Evolutionary conservation across 768 basidiomycete genomes (phyloP).

Genomic region (Calocybe indica): DNA sequence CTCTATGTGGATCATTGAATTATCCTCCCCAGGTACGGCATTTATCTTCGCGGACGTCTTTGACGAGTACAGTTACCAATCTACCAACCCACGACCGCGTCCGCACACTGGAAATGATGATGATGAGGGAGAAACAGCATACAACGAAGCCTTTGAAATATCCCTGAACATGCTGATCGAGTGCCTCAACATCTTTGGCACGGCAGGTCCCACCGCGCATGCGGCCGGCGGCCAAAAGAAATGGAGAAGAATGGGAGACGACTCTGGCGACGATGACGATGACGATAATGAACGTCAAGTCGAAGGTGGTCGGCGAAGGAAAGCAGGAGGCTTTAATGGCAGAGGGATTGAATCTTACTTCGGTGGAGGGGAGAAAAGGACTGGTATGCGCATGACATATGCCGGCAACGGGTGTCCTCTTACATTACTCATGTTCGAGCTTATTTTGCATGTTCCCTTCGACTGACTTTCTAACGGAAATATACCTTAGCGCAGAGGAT

Average conservation of each 20-base stretch:
- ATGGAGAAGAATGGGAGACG: conserved; percentile 44
- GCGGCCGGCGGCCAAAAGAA: conserved; percentile 33
- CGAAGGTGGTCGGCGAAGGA: conserved; percentile 26
- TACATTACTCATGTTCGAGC: conserved; percentile 67
- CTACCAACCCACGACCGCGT: conserved; percentile 16
- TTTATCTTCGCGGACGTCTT: conserved; percentile 78
- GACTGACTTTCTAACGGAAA: background rate
- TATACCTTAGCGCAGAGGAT: conserved; percentile 58
- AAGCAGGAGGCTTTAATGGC: conserved; percentile 10
- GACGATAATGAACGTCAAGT: conserved; percentile 17
- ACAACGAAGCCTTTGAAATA: conserved; percentile 66
- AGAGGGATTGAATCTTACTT: conserved; percentile 56
- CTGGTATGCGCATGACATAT: conserved; percentile 85
- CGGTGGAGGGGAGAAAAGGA: conserved; percentile 53
- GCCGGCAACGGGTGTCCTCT: conserved; percentile 73
- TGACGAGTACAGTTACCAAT: conserved; percentile 63
- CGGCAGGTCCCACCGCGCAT: conserved; percentile 43
- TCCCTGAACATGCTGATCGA: conserved; percentile 81
- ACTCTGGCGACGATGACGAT: conserved; percentile 36
- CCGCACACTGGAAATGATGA: no score
- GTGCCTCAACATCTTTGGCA: conserved; percentile 91
- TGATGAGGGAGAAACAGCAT: conserved; percentile 16
- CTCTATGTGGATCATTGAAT: background rate
- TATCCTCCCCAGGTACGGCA: conserved; percentile 58
- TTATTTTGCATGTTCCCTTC: background rate